These are phyloP conservation scores for Sporothrix phasma DNA, from an alignment of 2,329 filamentous ascomycete species.

Conservation along the genomic window DNA sequence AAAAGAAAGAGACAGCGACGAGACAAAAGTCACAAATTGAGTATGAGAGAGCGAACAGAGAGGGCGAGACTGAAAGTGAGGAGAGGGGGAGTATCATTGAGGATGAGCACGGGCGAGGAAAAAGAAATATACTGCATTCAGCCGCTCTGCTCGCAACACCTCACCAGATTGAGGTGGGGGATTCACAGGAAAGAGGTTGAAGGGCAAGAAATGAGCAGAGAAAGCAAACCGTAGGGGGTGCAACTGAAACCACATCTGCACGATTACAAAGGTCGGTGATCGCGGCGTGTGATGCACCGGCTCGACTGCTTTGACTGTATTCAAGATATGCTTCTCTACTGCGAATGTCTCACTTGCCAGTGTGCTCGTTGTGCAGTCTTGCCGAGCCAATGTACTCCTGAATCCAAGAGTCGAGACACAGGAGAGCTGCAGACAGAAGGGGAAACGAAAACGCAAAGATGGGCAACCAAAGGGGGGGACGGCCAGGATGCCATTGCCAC, in stretches of 20 bases:
- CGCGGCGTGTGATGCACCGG: too few species aligned
- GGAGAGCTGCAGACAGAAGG: not conserved
- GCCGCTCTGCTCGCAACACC: not conserved
- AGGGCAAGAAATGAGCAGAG: too few species aligned
- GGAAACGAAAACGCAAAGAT: too few species aligned
- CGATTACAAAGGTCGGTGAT: not conserved
- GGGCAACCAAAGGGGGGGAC: not conserved
- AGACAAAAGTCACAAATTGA: too few species aligned
- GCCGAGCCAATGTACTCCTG: not conserved
- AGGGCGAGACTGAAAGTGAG: too few species aligned
- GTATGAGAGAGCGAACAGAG: not conserved
- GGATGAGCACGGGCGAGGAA: not conserved
- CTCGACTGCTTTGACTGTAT: too few species aligned
- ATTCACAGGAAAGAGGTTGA: not conserved
- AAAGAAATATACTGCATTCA: not conserved
- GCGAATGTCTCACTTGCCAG: not conserved
- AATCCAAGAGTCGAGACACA: not conserved
- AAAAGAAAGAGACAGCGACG: too few species aligned
- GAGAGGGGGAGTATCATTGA: too few species aligned
- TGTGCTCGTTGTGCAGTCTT: not conserved
- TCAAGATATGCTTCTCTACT: too few species aligned
- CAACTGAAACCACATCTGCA: not conserved
- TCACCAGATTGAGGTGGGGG: too few species aligned
- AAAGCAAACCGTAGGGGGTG: too few species aligned
- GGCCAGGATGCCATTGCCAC: not conserved